These are phyloP conservation scores for Corymbia maculata DNA, from an alignment of 345 rosid species.

Conservation along the genomic window DNA sequence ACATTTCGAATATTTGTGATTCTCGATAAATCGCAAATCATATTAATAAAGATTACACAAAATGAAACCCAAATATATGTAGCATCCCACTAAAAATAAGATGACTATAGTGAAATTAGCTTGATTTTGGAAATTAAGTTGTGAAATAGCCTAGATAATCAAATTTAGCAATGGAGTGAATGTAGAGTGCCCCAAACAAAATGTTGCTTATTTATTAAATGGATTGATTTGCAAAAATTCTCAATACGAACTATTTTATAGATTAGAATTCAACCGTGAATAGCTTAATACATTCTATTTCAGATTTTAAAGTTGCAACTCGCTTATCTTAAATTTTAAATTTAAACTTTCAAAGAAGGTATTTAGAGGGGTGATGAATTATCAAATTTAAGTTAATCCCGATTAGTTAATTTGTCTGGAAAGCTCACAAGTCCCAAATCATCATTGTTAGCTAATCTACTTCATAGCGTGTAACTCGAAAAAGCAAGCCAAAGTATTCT, in stretches of 20 bases:
- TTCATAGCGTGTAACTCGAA: neutral
- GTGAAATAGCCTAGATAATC: neutral
- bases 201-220: too few relatives aligned
- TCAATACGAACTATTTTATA: neutral
- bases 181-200: neutral
- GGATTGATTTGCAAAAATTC: neutral
- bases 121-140: neutral
- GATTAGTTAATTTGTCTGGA: neutral
- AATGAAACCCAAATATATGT: neutral
- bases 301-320: neutral
- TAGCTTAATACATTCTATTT: too few relatives aligned
- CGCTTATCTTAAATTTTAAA: neutral
- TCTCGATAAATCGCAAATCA: neutral
- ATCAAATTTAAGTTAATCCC: neutral
- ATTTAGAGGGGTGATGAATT: neutral
- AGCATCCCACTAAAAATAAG: neutral
- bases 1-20: accelerated
- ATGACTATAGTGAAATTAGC: neutral
- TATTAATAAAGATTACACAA: too few relatives aligned
- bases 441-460: neutral
- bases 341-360: neutral
- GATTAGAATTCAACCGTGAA: too few relatives aligned
- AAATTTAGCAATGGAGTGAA: neutral
- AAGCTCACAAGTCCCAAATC: neutral
- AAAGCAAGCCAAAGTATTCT: neutral